These are phyloP conservation scores for Fusarium pseudonygamai DNA, from an alignment of 2,329 filamentous ascomycete species.

Conservation along the genomic window DNA sequence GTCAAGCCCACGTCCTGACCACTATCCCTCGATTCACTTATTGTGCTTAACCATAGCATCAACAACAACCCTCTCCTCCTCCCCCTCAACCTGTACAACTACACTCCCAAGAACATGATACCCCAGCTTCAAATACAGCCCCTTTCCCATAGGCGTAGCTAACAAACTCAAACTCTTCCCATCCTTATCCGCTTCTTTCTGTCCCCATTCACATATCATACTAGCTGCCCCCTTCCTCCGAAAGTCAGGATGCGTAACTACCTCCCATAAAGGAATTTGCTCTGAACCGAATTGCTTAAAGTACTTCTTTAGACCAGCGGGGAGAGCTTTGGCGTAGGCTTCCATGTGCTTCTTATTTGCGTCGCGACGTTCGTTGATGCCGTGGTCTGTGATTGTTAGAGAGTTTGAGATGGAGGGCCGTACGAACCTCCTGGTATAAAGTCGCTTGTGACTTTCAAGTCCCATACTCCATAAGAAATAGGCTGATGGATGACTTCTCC, in stretches of 20 bases:
- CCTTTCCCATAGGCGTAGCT: background rate
- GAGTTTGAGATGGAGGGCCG: accelerated
- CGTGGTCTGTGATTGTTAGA: background rate
- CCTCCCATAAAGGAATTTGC: background rate
- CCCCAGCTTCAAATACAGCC: background rate
- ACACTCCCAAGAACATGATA: background rate
- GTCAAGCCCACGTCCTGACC: too few relatives aligned
- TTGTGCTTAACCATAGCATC: background rate
- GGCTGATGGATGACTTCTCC: background rate
- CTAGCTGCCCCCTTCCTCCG: background rate
- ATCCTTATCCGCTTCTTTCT: background rate
- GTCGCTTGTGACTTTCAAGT: background rate
- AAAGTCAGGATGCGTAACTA: background rate
- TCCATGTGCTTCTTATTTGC: background rate
- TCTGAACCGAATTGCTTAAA: background rate
- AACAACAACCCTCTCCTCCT: constrained; percentile 3
- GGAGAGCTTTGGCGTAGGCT: background rate
- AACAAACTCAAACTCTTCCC: background rate
- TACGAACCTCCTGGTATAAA: background rate
- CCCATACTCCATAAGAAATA: background rate
- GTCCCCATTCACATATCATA: constrained; percentile 12
- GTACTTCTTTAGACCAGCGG: background rate
- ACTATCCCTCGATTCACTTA: background rate
- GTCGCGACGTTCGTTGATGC: background rate
- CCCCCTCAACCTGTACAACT: background rate